Percentiles rank a stretch among this genome's conserved stretches.
Evolutionary conservation across 78 protist species (phyloP).

Genomic region (Chrysochromulina parva): DNA sequence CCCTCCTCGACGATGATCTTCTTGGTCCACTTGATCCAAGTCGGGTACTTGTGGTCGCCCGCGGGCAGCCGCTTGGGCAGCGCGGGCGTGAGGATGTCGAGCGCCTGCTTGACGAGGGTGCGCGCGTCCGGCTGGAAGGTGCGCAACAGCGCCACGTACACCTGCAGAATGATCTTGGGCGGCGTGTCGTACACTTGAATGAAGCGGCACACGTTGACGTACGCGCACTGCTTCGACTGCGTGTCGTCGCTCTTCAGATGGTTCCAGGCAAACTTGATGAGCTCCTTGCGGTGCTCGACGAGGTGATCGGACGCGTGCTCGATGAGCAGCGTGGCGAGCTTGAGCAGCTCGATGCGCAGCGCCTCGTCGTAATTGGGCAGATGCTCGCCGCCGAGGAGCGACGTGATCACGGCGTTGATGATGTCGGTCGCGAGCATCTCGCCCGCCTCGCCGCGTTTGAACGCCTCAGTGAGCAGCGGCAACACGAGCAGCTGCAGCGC

Average conservation of each 20-base stretch:
- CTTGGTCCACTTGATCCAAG: slow-evolving; percentile 86
- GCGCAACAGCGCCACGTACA: slow-evolving; percentile 79
- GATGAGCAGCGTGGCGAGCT: slow-evolving; percentile 80
- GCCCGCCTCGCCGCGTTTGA: background rate
- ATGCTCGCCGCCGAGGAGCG: slow-evolving; percentile 35
- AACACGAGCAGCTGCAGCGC: slow-evolving; percentile 76
- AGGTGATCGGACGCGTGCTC: slow-evolving; percentile 48
- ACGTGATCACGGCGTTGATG: background rate
- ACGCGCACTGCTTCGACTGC: slow-evolving; percentile 80
- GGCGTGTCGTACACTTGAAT: slow-evolving; percentile 89
- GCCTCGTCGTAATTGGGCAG: slow-evolving; percentile 33
- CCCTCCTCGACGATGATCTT: slow-evolving; percentile 89
- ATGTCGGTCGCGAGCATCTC: background rate
- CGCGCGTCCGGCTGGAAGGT: slow-evolving; percentile 86
- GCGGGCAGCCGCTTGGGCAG: slow-evolving; percentile 66
- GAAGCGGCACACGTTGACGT: slow-evolving; percentile 85
- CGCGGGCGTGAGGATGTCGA: slow-evolving; percentile 80
- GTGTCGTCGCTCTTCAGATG: slow-evolving; percentile 83
- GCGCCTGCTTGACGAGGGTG: slow-evolving; percentile 74
- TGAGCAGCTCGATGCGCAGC: slow-evolving; percentile 61
- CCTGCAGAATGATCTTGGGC: slow-evolving; percentile 81
- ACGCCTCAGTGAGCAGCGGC: slow-evolving; percentile 56
- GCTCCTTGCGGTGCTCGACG: slow-evolving; percentile 70
- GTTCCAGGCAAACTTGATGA: slow-evolving; percentile 83
- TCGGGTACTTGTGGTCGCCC: slow-evolving; percentile 44